Evolutionary conservation across 768 basidiomycete species (phyloP), one percentile per base, ranked within the genome.

Genomic region (Coprinellus micaceus): DNA sequence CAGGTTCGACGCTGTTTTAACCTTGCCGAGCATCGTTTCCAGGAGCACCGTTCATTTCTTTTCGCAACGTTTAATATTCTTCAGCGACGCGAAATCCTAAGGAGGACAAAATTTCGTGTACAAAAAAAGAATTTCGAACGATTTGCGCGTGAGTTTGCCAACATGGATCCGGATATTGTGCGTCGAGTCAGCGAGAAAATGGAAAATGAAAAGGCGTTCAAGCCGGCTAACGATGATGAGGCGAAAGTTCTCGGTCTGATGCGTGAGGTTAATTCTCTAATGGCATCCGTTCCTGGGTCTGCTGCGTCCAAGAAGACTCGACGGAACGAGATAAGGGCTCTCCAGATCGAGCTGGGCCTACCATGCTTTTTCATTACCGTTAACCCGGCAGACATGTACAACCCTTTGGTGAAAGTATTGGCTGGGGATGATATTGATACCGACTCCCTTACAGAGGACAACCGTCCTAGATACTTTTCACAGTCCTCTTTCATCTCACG

Each of bases 331-430:
- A 76, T 77, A 22, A 48, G 67, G 2, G 66, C 49, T 1, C 36
- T 77, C 12, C 74, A 70, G 40, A 63, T 67, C 3, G 58, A 64
- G 1, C 57, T 67, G n/a, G 76, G 77, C 0, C 11, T 74, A 1
- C 77, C 76, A 4, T 70, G 60, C 21, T 74, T 79, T 26, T 81
- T 67, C 56, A 54, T 80, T 2, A 81, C 77, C 0, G 68, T 78
- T 4, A 79, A 79, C 64, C 77, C 77, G 24, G 68, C 70, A 13
- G 76, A 77, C 54, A 60, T 74, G 0, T 68, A 74, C 29, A 76
- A 74, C 61, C 76, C 76, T 0, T 1, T 80, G 2, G 67, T 81
- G 0, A 69, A 71, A 40, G 68, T 79, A 46, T 41, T 79, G 0
- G 65, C 66, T 1, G 76, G 78, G 0, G 25, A 28, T 2, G 67